Percentiles rank a stretch among this genome's conserved stretches.
phyloP scores from a whole-genome alignment of 2,329 filamentous ascomycete genomes.

The Camillea tinctor region DNA sequence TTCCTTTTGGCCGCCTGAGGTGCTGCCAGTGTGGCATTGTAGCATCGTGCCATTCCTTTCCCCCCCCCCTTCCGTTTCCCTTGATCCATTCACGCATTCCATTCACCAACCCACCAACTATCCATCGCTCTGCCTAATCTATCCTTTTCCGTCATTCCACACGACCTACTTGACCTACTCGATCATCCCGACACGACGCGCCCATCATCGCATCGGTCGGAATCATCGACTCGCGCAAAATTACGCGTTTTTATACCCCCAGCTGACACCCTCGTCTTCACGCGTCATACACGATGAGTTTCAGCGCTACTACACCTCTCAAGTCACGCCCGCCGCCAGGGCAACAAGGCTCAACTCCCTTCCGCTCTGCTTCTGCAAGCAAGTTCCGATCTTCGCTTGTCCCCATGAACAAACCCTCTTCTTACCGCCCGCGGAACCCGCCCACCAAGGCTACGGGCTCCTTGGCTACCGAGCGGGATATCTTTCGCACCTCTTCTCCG shows the following conservation, averaged over 20 bases:
- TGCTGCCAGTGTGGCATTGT: conserved; percentile 7
- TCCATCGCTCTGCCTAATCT: neutral
- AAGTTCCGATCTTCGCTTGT: conserved; percentile 36
- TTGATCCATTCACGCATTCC: neutral
- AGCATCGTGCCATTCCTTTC: conserved; percentile 4
- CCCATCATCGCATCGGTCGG: conserved; percentile 3
- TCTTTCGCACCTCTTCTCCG: conserved; percentile 32
- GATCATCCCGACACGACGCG: conserved; percentile 5
- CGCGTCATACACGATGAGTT: conserved; percentile 25
- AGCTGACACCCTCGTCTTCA: neutral
- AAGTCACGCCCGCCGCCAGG: conserved; percentile 30
- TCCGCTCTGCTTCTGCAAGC: conserved; percentile 27
- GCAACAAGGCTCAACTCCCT: conserved; percentile 31
- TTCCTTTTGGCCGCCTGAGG: conserved; percentile 11
- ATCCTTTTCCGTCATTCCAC: neutral
- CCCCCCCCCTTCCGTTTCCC: neutral
- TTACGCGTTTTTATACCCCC: neutral
- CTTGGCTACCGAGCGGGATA: conserved; percentile 25
- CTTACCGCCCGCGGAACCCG: conserved; percentile 21
- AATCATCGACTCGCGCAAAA: neutral
- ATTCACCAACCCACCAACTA: neutral
- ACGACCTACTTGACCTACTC: neutral
- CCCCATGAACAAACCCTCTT: conserved; percentile 27
- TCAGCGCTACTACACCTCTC: conserved; percentile 24
- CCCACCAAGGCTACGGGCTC: conserved; percentile 21